phyloP scores from a whole-genome alignment of 164 flowering plant genomes.

The Akebia trifoliata region DNA sequence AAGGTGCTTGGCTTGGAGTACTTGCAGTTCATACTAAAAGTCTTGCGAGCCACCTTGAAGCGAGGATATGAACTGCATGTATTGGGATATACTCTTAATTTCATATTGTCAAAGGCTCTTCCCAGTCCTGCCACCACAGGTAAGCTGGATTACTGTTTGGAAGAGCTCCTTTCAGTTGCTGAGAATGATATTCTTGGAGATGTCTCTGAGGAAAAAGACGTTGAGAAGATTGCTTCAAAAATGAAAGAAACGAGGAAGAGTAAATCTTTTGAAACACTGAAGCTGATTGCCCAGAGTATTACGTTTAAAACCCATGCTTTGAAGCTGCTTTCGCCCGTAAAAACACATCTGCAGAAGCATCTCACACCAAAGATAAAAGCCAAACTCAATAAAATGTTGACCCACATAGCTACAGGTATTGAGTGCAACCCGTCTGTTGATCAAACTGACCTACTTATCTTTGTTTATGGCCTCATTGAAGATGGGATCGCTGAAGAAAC shows the following conservation, averaged over 20 bases:
- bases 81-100: conserved; percentile 74
- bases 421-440: conserved; percentile 65
- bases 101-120: conserved; percentile 53
- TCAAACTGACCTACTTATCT: conserved; percentile 64
- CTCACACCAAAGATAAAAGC: conserved; percentile 61
- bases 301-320: conserved; percentile 63
- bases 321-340: conserved; percentile 71
- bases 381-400: conserved; percentile 63
- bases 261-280: conserved; percentile 73
- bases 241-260: conserved; percentile 87
- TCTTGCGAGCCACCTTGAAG: conserved; percentile 62
- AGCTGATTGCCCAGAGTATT: conserved; percentile 60
- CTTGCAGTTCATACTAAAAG: conserved; percentile 58
- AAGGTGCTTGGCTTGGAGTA: conserved; percentile 80
- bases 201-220: conserved; percentile 90
- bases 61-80: conserved; percentile 93
- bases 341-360: conserved; percentile 51
- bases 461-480: conserved; percentile 61
- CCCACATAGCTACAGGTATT: conserved; percentile 74
- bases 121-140: conserved; percentile 27
- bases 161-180: conserved; percentile 64
- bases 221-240: conserved; percentile 93
- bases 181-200: conserved; percentile 87
- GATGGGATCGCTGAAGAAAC: conserved; percentile 50
- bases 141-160: conserved; percentile 72